These are phyloP conservation scores for Sporopachydermia lactativora DNA, from an alignment of 805 yeast species.

Conservation along the genomic window DNA sequence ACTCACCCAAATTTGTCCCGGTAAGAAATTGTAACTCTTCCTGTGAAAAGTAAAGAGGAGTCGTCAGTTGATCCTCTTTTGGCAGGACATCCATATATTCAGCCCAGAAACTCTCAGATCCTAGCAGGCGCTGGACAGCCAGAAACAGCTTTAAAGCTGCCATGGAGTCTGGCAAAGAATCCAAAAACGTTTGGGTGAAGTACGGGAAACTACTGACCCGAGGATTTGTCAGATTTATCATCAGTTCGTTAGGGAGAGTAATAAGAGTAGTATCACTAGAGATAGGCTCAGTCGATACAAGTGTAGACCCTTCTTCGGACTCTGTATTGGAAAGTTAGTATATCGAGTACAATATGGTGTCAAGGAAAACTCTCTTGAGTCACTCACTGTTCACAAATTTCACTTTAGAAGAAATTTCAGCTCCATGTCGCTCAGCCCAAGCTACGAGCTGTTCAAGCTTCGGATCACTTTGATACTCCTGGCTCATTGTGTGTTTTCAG, in stretches of 20 bases:
- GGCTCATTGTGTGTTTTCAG: too few relatives aligned
- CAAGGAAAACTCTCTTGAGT: background rate
- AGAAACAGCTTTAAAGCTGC: constrained; percentile 9
- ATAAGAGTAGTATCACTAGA: background rate
- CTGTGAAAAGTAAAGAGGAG: constrained; percentile 55
- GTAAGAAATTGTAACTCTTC: constrained; percentile 35
- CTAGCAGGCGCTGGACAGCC: constrained; percentile 8
- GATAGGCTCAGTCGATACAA: background rate
- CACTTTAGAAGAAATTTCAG: constrained; percentile 4
- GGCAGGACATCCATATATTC: constrained; percentile 41
- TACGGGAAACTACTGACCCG: constrained; percentile 1
- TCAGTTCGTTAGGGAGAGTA: background rate
- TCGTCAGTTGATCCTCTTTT: constrained; percentile 26
- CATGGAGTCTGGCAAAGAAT: background rate
- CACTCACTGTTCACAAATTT: constrained; percentile 3
- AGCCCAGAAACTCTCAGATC: constrained; percentile 16
- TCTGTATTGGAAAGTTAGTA: constrained; percentile 9
- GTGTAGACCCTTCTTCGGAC: background rate
- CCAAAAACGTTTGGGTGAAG: constrained; percentile 5
- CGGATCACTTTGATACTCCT: background rate
- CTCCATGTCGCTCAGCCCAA: constrained; percentile 8
- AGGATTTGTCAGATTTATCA: background rate
- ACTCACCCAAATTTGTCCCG: constrained; percentile 58
- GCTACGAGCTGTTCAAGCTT: constrained; percentile 4
- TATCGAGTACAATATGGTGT: constrained; percentile 2